Evolutionary conservation across 1,284 basidiomycete species (phyloP).

Genomic region (Ceratobasidium papillatum): DNA sequence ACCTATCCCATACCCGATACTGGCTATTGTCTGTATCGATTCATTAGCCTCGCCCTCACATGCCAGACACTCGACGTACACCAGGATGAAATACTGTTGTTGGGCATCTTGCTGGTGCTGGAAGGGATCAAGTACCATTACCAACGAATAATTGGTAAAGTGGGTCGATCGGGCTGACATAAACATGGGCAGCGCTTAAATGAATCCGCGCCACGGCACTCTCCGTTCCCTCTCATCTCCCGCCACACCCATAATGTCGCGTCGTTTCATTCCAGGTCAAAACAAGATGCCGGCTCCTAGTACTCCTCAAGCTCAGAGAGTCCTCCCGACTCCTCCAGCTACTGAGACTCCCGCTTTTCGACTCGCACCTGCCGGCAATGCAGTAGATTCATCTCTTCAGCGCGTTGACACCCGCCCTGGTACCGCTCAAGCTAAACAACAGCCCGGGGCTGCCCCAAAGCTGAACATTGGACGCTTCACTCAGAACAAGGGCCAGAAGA

Average conservation of each 20-base stretch:
- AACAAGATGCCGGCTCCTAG: not conserved
- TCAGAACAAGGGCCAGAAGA: not conserved
- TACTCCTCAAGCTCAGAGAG: not conserved
- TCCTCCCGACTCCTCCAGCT: slow-evolving; percentile 22
- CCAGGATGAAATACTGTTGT: slow-evolving; percentile 15
- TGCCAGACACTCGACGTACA: slow-evolving; percentile 2
- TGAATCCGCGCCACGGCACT: not conserved
- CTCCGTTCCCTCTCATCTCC: not conserved
- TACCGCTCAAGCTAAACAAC: not conserved
- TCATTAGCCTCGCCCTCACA: not conserved
- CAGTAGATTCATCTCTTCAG: not conserved
- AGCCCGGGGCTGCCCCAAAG: not conserved
- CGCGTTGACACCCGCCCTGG: not conserved
- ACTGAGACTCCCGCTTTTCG: slow-evolving; percentile 4
- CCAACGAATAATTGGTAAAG: not conserved
- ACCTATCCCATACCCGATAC: slow-evolving; percentile 36
- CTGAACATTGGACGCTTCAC: not conserved
- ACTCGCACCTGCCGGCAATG: not conserved
- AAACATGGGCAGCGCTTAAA: slow-evolving; percentile 4
- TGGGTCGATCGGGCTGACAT: not conserved
- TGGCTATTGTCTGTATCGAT: slow-evolving; percentile 11
- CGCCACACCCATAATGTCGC: slow-evolving; percentile 6
- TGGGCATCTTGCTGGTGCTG: slow-evolving; percentile 21
- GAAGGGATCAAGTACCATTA: not conserved
- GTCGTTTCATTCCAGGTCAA: slow-evolving; percentile 3